phyloP scores from a whole-genome alignment of 345 rosid genomes.

The Eucalyptus pauciflora region DNA sequence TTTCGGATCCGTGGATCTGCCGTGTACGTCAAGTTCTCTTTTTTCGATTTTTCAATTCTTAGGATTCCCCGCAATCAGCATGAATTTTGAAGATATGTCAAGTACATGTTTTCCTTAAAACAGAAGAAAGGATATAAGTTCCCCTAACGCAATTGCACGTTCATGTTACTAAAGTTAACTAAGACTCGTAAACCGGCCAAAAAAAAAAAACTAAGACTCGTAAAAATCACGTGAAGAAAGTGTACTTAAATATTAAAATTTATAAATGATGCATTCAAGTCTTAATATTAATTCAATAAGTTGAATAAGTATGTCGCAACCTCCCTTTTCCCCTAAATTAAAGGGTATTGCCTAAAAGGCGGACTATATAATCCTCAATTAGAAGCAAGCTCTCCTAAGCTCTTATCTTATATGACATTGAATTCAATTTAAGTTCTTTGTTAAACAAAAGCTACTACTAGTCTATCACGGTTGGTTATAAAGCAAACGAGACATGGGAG shows the following conservation, averaged over 20 bases:
- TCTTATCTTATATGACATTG: no score
- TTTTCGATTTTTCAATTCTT: background rate
- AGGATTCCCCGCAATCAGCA: background rate
- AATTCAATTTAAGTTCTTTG: no score
- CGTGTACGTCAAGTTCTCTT: background rate
- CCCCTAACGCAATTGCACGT: background rate
- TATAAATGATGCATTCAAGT: background rate
- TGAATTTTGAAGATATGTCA: background rate
- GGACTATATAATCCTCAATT: no score
- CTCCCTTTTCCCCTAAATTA: no score
- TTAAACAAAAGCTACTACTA: no score
- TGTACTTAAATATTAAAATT: background rate
- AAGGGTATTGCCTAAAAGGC: no score
- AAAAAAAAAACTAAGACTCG: background rate
- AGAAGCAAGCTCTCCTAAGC: no score
- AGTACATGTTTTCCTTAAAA: background rate
- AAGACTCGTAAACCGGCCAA: background rate
- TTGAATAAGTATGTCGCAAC: no score
- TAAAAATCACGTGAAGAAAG: background rate
- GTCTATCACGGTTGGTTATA: no score
- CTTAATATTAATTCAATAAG: background rate
- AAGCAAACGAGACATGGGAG: no score
- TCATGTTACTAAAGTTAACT: background rate
- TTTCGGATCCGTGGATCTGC: background rate
- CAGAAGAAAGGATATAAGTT: background rate